Conservation (phyloP, 192 early-diverging fungal species). For the Coemansia nantahalensis region DNA sequence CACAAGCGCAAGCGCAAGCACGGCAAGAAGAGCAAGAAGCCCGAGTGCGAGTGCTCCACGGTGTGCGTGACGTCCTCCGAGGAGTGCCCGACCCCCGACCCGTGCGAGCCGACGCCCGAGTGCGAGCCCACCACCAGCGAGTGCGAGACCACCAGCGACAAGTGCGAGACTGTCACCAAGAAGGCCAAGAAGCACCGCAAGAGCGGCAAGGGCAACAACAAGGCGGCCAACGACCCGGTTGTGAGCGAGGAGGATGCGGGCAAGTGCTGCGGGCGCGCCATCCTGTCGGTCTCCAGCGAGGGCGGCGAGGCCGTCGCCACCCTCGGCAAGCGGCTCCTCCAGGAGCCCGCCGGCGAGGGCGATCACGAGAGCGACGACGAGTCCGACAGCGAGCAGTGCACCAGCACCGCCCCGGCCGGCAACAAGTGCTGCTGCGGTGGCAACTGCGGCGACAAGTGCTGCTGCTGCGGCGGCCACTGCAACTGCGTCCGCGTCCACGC, state of each 20-base stretch:
- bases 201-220: conserved; percentile 6
- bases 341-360: conserved; percentile 1
- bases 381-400: conserved; percentile 14
- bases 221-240: not conserved
- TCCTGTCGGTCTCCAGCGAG: conserved; percentile 27
- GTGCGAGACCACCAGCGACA: conserved; percentile 3
- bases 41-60: conserved; percentile 1
- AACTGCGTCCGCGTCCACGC: conserved; percentile 21
- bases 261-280: conserved; percentile 41
- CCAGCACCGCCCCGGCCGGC: conserved; percentile 20
- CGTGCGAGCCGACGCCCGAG: too few species aligned
- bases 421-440: conserved; percentile 21
- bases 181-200: conserved; percentile 35
- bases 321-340: conserved; percentile 38
- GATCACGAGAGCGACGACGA: conserved; percentile 18
- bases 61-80: too few species aligned
- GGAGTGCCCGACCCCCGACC: not conserved
- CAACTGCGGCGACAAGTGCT: conserved; percentile 21
- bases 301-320: conserved; percentile 26
- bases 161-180: conserved; percentile 4
- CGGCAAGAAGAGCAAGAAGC: too few species aligned
- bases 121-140: conserved; percentile 7
- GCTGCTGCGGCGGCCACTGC: conserved; percentile 29
- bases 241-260: conserved; percentile 17
- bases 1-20: conserved; percentile 17